Evolutionary conservation across 2,329 filamentous ascomycete genomes (phyloP), one percentile per base, ranked within the genome.

Genomic region (Cytospora paraplurivora): DNA sequence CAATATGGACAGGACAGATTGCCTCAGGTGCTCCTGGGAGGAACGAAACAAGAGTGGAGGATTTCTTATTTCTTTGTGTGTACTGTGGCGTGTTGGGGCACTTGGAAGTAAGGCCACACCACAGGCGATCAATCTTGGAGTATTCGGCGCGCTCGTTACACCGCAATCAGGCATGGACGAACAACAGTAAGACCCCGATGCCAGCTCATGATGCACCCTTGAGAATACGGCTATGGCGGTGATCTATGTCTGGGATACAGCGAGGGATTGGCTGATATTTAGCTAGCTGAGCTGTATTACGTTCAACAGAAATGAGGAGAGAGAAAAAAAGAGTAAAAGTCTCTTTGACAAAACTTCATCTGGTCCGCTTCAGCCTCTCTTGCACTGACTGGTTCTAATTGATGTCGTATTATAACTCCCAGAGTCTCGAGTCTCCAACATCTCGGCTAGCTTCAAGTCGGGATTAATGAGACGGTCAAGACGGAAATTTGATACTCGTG

Each of bases 51-150:
- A 55, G 21, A 47, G 52, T 51, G 19, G 13, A 38, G 32, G 21
- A 21, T 56, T 56, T 53, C 56, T 65, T 59, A 17, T 50, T 65
- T 65, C 60, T 51, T 56, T 65, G 50, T 65, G 60, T 65, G 60
- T 64, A 58, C 58, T 55, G 57, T 52, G 56, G 63, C 63, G 63
- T 19, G 63, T 56, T 54, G 58, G 49, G 63, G 60, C 44, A 51
- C 35, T 41, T 54, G 38, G 56, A 38, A 59, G 13, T 34, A 4
- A 27, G 21, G 49, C 59, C 60, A 41, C 41, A 41, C 56, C 38
- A 62, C 52, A 52, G 56, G 51, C 56, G 37, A 44, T 54, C 27
- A 60, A 63, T 60, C 32, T 60, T 59, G 60, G 59, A 56, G 19
- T 52, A 63, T 53, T 62, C 34, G 63, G 59, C 59, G 59, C 59